phyloP scores from a whole-genome alignment of 305 asterid species.

The Solanum hybrid region DNA sequence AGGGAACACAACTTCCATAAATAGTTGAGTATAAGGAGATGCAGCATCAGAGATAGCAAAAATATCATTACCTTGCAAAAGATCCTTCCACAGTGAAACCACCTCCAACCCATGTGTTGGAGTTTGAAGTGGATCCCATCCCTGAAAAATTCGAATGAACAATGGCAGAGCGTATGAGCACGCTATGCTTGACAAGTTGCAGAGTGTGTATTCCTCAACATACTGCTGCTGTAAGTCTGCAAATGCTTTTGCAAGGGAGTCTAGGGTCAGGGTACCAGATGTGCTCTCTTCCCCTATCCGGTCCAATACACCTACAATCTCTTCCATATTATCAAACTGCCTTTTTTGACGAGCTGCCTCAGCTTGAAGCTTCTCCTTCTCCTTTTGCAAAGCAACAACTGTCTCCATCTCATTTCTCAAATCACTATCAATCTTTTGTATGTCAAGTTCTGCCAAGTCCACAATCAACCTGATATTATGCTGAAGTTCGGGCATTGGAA shows the following conservation, averaged over 20 bases:
- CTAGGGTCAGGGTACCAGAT: slow-evolving; percentile 56
- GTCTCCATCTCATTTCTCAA: slow-evolving; percentile 89
- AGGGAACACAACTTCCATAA: slow-evolving; percentile 86
- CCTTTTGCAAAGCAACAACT: slow-evolving; percentile 77
- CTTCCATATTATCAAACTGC: slow-evolving; percentile 67
- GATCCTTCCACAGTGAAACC: slow-evolving; percentile 57
- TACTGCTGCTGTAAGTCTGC: slow-evolving; percentile 47
- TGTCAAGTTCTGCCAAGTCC: slow-evolving; percentile 74
- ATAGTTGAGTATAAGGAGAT: slow-evolving; percentile 72
- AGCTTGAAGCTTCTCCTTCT: slow-evolving; percentile 61
- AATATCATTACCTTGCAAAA: slow-evolving; percentile 55
- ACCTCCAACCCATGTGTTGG: slow-evolving; percentile 64
- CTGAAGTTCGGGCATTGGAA: slow-evolving; percentile 97
- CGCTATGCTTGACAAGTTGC: slow-evolving; percentile 74
- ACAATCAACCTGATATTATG: slow-evolving; percentile 73
- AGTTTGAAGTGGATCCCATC: slow-evolving; percentile 92
- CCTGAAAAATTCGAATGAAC: slow-evolving; percentile 73
- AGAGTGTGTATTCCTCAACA: slow-evolving; percentile 56
- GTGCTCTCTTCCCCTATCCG: slow-evolving; percentile 47
- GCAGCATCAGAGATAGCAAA: slow-evolving; percentile 34
- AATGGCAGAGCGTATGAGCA: slow-evolving; percentile 75
- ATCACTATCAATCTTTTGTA: slow-evolving; percentile 71
- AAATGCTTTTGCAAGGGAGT: slow-evolving; percentile 65
- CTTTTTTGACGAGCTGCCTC: slow-evolving; percentile 55
- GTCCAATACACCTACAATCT: slow-evolving; percentile 42